Percentiles rank a stretch among this genome's conserved stretches.
phyloP scores from a whole-genome alignment of 805 yeast species.

The Pichia cephalocereana region DNA sequence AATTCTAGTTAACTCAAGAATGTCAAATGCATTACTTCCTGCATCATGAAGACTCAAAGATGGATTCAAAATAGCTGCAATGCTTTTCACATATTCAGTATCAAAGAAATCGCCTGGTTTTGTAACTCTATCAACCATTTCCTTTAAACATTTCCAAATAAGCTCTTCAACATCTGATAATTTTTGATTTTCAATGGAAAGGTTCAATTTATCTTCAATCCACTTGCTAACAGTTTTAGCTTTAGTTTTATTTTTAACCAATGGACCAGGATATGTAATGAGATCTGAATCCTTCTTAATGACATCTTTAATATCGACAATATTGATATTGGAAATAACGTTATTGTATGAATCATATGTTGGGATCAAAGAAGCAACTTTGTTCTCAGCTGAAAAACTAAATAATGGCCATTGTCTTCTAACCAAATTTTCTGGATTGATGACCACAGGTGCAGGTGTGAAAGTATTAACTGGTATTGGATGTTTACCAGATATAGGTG shows the following conservation, averaged over 20 bases:
- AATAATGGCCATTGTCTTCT: constrained; percentile 69
- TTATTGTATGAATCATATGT: constrained; percentile 28
- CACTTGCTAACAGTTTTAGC: constrained; percentile 65
- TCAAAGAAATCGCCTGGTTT: constrained; percentile 20
- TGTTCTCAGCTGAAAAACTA: constrained; percentile 47
- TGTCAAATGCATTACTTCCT: constrained; percentile 11
- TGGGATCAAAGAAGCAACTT: constrained; percentile 38
- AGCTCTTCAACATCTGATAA: constrained; percentile 14
- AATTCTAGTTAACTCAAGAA: constrained; percentile 11
- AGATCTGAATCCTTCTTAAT: constrained; percentile 39
- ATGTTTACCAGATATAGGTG: constrained; percentile 9
- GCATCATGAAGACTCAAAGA: constrained; percentile 17
- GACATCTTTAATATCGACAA: constrained; percentile 27
- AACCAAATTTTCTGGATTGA: constrained; percentile 46
- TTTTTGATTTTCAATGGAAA: constrained; percentile 3
- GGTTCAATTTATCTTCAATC: constrained; percentile 33
- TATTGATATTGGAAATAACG: constrained; percentile 26
- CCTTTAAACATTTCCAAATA: constrained; percentile 21
- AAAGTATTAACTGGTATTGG: constrained; percentile 10
- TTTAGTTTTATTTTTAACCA: constrained; percentile 46
- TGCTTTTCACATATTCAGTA: constrained; percentile 22
- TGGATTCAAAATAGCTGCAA: constrained; percentile 36
- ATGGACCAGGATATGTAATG: constrained; percentile 59
- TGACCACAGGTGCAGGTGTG: constrained; percentile 29
- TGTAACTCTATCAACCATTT: constrained; percentile 17